Evolutionary conservation across 73 alveolate species (phyloP).

Genomic region (Paramecium primaurelia): DNA sequence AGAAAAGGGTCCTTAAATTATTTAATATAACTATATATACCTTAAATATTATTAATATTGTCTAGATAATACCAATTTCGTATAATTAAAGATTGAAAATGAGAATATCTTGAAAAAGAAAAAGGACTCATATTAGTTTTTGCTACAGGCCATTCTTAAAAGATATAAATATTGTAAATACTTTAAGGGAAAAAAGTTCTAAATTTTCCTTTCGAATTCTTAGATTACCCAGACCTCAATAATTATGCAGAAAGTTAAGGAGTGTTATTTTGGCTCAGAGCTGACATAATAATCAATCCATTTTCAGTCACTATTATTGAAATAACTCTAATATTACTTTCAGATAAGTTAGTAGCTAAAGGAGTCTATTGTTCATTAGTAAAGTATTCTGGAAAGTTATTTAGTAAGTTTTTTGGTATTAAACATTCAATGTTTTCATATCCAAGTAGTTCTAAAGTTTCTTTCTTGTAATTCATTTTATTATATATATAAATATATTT

Average conservation of each 20-base stretch:
- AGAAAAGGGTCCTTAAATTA: background rate
- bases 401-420: background rate
- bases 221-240: background rate
- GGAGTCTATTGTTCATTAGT: background rate
- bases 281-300: background rate
- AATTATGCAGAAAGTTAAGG: background rate
- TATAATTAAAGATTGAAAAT: background rate
- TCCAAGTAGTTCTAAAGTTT: background rate
- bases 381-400: background rate
- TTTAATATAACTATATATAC: background rate
- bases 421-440: background rate
- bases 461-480: background rate
- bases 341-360: background rate
- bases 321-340: background rate
- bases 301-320: background rate
- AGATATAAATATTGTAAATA: background rate
- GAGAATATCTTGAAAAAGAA: background rate
- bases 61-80: slow-evolving; percentile 15
- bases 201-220: background rate
- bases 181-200: slow-evolving; percentile 27
- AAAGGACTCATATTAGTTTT: background rate
- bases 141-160: background rate
- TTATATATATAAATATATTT: background rate
- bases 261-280: background rate
- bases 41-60: background rate